Base-by-base conservation (phyloP, 2,329 filamentous ascomycete genomes). In the Colletotrichum aenigma region DNA sequence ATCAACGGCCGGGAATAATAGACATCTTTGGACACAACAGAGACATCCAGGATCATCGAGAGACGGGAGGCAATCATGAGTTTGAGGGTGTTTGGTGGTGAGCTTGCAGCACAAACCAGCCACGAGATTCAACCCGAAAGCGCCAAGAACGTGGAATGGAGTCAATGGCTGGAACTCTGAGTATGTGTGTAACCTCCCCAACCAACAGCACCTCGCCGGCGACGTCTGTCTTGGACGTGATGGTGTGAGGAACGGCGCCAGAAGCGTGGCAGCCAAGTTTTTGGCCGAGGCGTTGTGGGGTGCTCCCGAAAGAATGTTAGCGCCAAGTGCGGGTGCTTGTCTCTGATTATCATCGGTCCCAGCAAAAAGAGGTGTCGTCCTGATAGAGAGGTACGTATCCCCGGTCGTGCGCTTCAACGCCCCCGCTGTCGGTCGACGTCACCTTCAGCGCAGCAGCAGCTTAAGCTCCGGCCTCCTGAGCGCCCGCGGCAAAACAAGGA, bases 401-500 rank as follows among this genome's bases (percentile, higher is more conserved):
- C 61, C 36, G 32, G 68, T 38, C 24, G 16, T 67, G 38, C 38
- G 52, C 56, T 5, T 36, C 9, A 16, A 21, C 16, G 30, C 43
- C 67, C 71, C 61, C 61, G 69, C 73, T 72, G 69, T 16, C n/a
- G 24, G 55, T 64, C 69, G 69, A 75, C 73, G 73, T 75, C 73
- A 75, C 73, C 43, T 26, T 30, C 68, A 67, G 52, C 56, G 43
- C n/a, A 52, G n/a, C 43, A 32, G 69, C 28, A 56, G 60, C 58
- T 56, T n/a, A 61, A 71, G 69, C 62, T 58, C 64, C 62, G 28
- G 32, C 48, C 66, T 32, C 62, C 36, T 43, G 36, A 7, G 24
- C 26, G 26, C 32, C 38, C 61, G 34, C 28, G 62, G 15, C 32
- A 75, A 72, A 73, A 75, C 70, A 72, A 66, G 69, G 70, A 72